Conservation (phyloP, 2,329 filamentous ascomycete species). For the Penicillium sp. region DNA sequence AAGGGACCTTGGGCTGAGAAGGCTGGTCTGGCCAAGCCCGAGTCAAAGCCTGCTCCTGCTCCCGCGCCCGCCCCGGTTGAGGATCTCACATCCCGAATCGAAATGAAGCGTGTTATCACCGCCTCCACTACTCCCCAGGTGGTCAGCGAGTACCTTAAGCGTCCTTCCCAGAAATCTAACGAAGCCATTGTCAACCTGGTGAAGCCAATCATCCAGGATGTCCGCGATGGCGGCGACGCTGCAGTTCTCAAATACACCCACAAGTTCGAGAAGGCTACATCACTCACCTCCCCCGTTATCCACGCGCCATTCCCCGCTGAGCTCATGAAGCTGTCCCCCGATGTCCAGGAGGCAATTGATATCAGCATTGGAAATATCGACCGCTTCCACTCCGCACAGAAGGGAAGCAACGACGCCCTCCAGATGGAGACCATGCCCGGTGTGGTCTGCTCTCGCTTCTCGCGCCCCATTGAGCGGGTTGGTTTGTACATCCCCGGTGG, state of each 20-base stretch:
- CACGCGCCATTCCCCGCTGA: slow-evolving; percentile 81
- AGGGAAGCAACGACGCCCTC: slow-evolving; percentile 71
- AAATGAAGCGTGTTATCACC: slow-evolving; percentile 77
- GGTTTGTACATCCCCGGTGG: slow-evolving; percentile 94
- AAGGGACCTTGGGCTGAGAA: slow-evolving; percentile 91
- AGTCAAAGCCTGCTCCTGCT: slow-evolving; percentile 33
- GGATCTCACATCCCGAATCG: slow-evolving; percentile 59
- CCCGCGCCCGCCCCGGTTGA: slow-evolving; percentile 50
- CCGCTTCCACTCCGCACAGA: slow-evolving; percentile 89
- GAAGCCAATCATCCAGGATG: slow-evolving; percentile 84
- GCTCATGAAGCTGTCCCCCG: slow-evolving; percentile 78
- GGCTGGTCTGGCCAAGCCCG: slow-evolving; percentile 57
- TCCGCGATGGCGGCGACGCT: slow-evolving; percentile 78
- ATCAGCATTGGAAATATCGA: slow-evolving; percentile 90
- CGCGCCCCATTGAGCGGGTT: slow-evolving; percentile 89
- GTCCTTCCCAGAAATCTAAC: slow-evolving; percentile 92
- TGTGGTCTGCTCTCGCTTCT: slow-evolving; percentile 90
- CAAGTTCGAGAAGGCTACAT: slow-evolving; percentile 96
- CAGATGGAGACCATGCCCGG: slow-evolving; percentile 97
- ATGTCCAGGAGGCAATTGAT: slow-evolving; percentile 91
- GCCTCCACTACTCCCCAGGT: slow-evolving; percentile 60
- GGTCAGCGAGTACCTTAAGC: slow-evolving; percentile 72
- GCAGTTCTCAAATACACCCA: slow-evolving; percentile 91
- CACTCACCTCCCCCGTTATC: slow-evolving; percentile 82
- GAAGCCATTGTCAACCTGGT: slow-evolving; percentile 91